A percentile compares a stretch with the other conserved stretches of the same genome.
Conservation (phyloP, 2,329 filamentous ascomycete species). For the Trichoderma oligosporum region DNA sequence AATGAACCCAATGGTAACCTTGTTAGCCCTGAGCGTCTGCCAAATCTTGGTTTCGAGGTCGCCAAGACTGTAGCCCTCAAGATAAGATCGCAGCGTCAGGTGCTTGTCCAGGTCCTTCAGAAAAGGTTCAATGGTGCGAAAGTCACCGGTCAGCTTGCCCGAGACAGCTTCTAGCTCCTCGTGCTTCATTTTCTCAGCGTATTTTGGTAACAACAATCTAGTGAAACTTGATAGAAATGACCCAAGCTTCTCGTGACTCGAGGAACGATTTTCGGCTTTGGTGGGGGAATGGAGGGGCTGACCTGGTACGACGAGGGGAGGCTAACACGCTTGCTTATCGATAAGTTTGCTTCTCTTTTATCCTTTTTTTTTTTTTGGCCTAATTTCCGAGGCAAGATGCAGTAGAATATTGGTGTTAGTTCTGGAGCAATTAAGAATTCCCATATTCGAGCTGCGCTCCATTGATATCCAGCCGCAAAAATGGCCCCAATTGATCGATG, state of each 20-base stretch:
- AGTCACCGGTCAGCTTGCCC: slow-evolving; percentile 59
- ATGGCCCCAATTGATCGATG: slow-evolving; percentile 54
- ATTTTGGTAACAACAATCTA: slow-evolving; percentile 23
- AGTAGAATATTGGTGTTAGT: slow-evolving; percentile 11
- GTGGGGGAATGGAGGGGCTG: slow-evolving; percentile 28
- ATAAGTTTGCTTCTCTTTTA: slow-evolving; percentile 20
- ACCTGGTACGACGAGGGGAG: slow-evolving; percentile 16
- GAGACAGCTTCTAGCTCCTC: slow-evolving; percentile 53
- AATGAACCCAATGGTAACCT: slow-evolving; percentile 75
- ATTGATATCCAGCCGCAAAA: slow-evolving; percentile 24
- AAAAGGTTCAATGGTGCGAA: slow-evolving; percentile 74
- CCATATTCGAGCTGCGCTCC: slow-evolving; percentile 27
- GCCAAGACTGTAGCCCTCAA: slow-evolving; percentile 74
- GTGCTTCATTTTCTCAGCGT: slow-evolving; percentile 46
- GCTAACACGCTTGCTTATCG: slow-evolving; percentile 23
- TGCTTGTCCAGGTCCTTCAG: slow-evolving; percentile 80
- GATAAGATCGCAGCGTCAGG: slow-evolving; percentile 79
- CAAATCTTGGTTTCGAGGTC: slow-evolving; percentile 78
- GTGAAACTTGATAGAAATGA: slow-evolving; percentile 10
- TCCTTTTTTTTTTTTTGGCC: slow-evolving; percentile 26
- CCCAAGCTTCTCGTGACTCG: slow-evolving; percentile 24
- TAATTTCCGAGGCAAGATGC: slow-evolving; percentile 27
- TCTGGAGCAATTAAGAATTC: slow-evolving; percentile 18
- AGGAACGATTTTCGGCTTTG: slow-evolving; percentile 25
- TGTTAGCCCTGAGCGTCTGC: slow-evolving; percentile 77